phyloP scores from a whole-genome alignment of 2,329 filamentous ascomycete genomes.

The Didymella pinodella region DNA sequence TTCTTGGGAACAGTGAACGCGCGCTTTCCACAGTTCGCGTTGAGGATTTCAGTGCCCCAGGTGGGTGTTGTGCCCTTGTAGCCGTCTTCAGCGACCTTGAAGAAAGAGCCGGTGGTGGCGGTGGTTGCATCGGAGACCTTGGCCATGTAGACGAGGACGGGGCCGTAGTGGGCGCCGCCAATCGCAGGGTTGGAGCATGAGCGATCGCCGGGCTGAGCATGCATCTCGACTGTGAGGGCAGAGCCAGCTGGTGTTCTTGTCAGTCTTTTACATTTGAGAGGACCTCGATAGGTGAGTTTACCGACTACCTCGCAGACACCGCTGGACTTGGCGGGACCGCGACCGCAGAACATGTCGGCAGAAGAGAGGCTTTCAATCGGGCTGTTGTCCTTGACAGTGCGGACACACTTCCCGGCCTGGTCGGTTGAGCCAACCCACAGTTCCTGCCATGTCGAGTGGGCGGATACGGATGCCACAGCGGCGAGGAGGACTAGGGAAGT shows the following conservation, averaged over 20 bases:
- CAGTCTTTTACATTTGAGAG: neutral
- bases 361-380: slow-evolving; percentile 43
- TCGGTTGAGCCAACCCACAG: slow-evolving; percentile 49
- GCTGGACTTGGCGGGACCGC: slow-evolving; percentile 34
- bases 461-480: slow-evolving; percentile 44
- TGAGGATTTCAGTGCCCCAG: slow-evolving; percentile 51
- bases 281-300: slow-evolving; percentile 20
- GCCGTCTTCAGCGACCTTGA: slow-evolving; percentile 51
- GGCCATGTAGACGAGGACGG: slow-evolving; percentile 50
- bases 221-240: slow-evolving; percentile 50
- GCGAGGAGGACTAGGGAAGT: slow-evolving; percentile 43
- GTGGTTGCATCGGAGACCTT: slow-evolving; percentile 49
- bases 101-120: slow-evolving; percentile 43
- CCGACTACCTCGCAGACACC: slow-evolving; percentile 47
- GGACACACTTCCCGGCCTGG: slow-evolving; percentile 40
- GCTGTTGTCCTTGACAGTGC: slow-evolving; percentile 48
- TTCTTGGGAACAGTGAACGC: slow-evolving; percentile 48
- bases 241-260: slow-evolving; percentile 40
- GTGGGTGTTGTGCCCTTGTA: slow-evolving; percentile 47
- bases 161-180: slow-evolving; percentile 51
- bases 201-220: slow-evolving; percentile 46
- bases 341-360: slow-evolving; percentile 49
- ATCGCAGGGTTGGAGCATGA: slow-evolving; percentile 46
- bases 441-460: slow-evolving; percentile 51
- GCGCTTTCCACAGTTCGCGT: slow-evolving; percentile 50